Base-by-base conservation (phyloP, 2,329 filamentous ascomycete genomes). In the Xylaria sp. region DNA sequence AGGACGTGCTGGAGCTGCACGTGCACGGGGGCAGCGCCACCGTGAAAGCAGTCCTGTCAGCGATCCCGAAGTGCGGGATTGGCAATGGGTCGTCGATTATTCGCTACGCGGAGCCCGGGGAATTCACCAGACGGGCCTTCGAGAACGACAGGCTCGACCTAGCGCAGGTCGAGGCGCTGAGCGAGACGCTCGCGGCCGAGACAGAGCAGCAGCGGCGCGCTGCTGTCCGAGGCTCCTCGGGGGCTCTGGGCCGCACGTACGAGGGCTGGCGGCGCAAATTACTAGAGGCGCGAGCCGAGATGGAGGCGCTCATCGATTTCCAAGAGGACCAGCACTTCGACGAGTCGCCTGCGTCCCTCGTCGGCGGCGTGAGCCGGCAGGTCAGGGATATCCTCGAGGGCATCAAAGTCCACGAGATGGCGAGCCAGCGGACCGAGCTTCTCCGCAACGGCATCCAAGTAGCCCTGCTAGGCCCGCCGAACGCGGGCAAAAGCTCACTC, bases 281-380 rank as follows among this genome's bases (percentile, higher is more conserved):
- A 20, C 84, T 98, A 7, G 86, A 91, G 71, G 94, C 94, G 10
- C 89, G 96, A 1, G 96, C 94, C 10, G 94, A 98, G 81, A 86
- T 99, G 48, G 96, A 99, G 81, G 96, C 96, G 0, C 82, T 99
- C 74, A 98, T 99, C 70, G 96, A 99, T 81, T 99, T 99, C 79
- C 92, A 93, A 0, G 96, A 99, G 79, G 96, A 98, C 76, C 95
- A 99, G 81, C 93, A 98, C 82, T 97, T 99, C 76, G 94, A 98
- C 74, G 94, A 97, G 80, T 91, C 93, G 2, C 92, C 94, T 0
- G 82, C 86, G 0, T 87, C 92, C 65, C 84, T 98, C 25, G 86
- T 97, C 54, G 79, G 78, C 0, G 93, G 90, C 58, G 92, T 98
- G 37, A 87, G 89, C 1, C 74, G 73, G 0, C 89, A 94, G 76